phyloP scores from a whole-genome alignment of 768 basidiomycete genomes.

The Galerina marginata region DNA sequence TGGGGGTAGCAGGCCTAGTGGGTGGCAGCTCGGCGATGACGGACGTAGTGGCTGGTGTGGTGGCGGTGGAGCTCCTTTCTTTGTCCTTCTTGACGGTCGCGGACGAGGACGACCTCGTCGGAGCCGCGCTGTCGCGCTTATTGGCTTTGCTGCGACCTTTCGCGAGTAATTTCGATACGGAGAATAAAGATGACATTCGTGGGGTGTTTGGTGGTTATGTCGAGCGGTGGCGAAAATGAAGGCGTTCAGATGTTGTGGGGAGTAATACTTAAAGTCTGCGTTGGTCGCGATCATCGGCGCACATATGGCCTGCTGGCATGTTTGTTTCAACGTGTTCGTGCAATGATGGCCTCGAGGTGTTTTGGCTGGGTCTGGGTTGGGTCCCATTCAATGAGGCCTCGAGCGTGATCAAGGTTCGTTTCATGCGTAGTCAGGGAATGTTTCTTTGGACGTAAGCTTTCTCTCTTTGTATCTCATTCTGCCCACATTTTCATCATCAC shows the following conservation, averaged over 20 bases:
- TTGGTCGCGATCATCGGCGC: not conserved
- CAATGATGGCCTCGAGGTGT: slow-evolving; percentile 9
- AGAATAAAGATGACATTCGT: slow-evolving; percentile 22
- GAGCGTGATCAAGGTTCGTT: not conserved
- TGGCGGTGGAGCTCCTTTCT: not conserved
- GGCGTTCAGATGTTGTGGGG: slow-evolving; percentile 1
- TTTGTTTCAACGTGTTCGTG: slow-evolving; percentile 11
- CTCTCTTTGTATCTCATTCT: not conserved
- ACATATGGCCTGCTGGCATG: not conserved
- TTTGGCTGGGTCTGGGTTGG: not conserved
- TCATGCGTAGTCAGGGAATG: not conserved
- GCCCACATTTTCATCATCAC: not conserved
- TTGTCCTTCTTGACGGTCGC: slow-evolving; percentile 15
- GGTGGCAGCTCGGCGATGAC: slow-evolving; percentile 1
- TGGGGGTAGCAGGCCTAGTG: not conserved
- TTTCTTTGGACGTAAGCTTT: not conserved
- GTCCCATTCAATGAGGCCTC: slow-evolving; percentile 8
- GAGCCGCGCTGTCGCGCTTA: slow-evolving; percentile 4
- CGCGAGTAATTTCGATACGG: slow-evolving; percentile 20
- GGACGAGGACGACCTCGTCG: slow-evolving; percentile 12
- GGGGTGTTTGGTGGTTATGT: not conserved
- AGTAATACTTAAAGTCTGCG: not conserved
- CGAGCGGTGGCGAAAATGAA: not conserved
- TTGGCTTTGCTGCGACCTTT: slow-evolving; percentile 18
- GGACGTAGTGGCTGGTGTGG: not conserved